Evolutionary conservation across 176 grass and related monocot species (phyloP), one percentile per base, ranked within the genome.

Genomic region (Coix lacrymajobi): DNA sequence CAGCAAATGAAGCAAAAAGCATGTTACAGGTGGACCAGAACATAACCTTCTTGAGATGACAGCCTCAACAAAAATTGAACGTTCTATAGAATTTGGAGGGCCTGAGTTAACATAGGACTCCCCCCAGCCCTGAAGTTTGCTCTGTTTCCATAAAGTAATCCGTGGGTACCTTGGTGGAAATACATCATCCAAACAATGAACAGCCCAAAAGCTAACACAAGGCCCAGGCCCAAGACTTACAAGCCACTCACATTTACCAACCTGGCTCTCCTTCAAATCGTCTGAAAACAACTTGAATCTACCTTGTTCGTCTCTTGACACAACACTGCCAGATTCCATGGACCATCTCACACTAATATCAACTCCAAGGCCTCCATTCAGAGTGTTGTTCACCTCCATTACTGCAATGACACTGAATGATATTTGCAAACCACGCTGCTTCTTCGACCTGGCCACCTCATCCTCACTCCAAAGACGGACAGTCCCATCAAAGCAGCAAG

Each of bases 211-310:
- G 40, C 73, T 85, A 69, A 89, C 79, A 78, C 70, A 90, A 61
- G 84, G 68, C 48, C 81, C 67, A 68, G 95, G 92, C 8, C 92
- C 92, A 73, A 77, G 31, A 72, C 90, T 86, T 32, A 95, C 89
- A 66, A 98, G 83, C 95, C 95, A 98, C 31, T 98, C 95, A 66
- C 95, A 98, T 83, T 85, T 95, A 66, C 95, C 92, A 82, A 85
- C 85, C 61, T 82, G 76, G 28, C 76, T 79, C 51, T 85, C 70
- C 40, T 76, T 78, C 65, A 66, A 56, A 75, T 81, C 67, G 84
- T 40, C 48, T 28, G 87, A 87, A 87, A 84, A 95, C 79, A 98
- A 90, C 67, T 75, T 61, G 64, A 76, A 91, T n/a, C 75, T 79
- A 62, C 76, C 92, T 19, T 60, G 62, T 71, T 95, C 84, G 12